Conservation (phyloP, 179 eudicot species). For the Patellifolia procumbens region DNA sequence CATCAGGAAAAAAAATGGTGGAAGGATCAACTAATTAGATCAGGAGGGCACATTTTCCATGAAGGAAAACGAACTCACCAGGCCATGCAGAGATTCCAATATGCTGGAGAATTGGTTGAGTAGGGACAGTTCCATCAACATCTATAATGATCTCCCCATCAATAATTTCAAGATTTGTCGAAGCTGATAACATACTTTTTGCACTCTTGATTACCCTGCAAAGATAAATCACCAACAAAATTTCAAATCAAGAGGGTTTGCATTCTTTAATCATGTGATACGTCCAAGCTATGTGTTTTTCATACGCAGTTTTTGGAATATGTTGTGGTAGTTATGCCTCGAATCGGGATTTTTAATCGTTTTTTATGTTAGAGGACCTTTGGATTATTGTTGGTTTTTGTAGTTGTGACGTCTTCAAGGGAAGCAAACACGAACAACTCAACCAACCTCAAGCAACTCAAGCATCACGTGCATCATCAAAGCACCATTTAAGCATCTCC, state of each 20-base stretch:
- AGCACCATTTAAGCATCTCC: too few relatives aligned
- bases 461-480: too few relatives aligned
- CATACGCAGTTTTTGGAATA: too few relatives aligned
- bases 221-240: slow-evolving; percentile 12
- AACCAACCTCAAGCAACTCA: too few relatives aligned
- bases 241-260: slow-evolving; percentile 1
- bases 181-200: slow-evolving; percentile 46
- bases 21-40: neutral
- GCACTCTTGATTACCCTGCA: slow-evolving; percentile 78
- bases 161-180: slow-evolving; percentile 54
- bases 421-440: too few relatives aligned
- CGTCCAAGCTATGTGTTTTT: too few relatives aligned
- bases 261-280: neutral
- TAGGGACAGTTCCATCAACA: slow-evolving; percentile 82
- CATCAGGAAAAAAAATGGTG: neutral
- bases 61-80: slow-evolving; percentile 49
- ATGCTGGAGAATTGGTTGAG: slow-evolving; percentile 84
- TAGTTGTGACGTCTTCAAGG: too few relatives aligned
- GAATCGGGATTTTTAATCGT: too few relatives aligned
- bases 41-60: neutral
- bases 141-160: slow-evolving; percentile 79
- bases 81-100: slow-evolving; percentile 94
- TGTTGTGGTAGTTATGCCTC: too few relatives aligned
- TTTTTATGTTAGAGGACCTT: too few relatives aligned
- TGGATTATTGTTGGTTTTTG: too few relatives aligned